These are phyloP conservation scores for Candida suzukii DNA, from an alignment of 805 yeast species.

Conservation along the genomic window DNA sequence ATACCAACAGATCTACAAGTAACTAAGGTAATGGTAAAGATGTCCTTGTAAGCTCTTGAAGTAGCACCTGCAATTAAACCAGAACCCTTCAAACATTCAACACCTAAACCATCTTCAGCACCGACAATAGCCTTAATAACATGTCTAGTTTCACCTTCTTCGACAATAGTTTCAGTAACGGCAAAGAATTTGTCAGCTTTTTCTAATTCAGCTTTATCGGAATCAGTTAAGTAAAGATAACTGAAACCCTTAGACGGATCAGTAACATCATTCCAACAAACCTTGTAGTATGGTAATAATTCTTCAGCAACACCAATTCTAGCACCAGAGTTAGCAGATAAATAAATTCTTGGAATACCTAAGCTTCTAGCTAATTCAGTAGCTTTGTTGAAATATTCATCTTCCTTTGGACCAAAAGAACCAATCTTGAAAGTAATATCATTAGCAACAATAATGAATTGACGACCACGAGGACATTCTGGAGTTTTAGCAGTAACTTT, in stretches of 20 bases:
- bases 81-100: slow-evolving; percentile 95
- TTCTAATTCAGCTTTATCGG: slow-evolving; percentile 49
- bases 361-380: slow-evolving; percentile 85
- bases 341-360: slow-evolving; percentile 92
- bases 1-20: slow-evolving; percentile 99
- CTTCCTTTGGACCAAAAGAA: slow-evolving; percentile 97
- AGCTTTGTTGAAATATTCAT: slow-evolving; percentile 82
- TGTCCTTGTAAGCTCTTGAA: slow-evolving; percentile 94
- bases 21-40: slow-evolving; percentile 94
- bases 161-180: slow-evolving; percentile 77
- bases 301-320: slow-evolving; percentile 98
- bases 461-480: slow-evolving; percentile 95
- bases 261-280: slow-evolving; percentile 81
- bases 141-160: slow-evolving; percentile 76
- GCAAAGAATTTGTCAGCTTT: slow-evolving; percentile 53
- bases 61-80: slow-evolving; percentile 99
- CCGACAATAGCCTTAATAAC: slow-evolving; percentile 84
- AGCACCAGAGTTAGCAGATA: slow-evolving; percentile 99
- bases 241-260: slow-evolving; percentile 82
- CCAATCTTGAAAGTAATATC: slow-evolving; percentile 98
- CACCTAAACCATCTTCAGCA: slow-evolving; percentile 95
- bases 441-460: slow-evolving; percentile 86
- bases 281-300: slow-evolving; percentile 78
- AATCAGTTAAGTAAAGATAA: slow-evolving; percentile 76
- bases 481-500: slow-evolving; percentile 86